These are phyloP conservation scores for Bipolaris cookei DNA, from an alignment of 2,329 filamentous ascomycete species.

Conservation along the genomic window DNA sequence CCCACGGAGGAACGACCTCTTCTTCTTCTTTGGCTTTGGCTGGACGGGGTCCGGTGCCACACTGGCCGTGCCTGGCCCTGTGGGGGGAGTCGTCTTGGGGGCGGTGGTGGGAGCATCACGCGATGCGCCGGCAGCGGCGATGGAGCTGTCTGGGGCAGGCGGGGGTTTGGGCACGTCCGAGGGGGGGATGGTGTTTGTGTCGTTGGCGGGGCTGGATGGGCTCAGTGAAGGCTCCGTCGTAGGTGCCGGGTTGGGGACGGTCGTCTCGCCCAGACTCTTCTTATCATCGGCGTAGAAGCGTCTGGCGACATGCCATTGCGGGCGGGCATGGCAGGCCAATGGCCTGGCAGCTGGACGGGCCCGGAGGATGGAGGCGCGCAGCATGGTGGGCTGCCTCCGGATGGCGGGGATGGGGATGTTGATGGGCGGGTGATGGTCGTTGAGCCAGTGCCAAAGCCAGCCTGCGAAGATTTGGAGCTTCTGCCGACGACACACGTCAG, in stretches of 20 bases:
- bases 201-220: constrained; percentile 29
- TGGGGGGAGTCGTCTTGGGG: constrained; percentile 48
- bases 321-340: constrained; percentile 42
- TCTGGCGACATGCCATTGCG: constrained; percentile 50
- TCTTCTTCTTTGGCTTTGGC: constrained; percentile 65
- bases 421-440: constrained; percentile 18
- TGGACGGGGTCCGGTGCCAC: constrained; percentile 50
- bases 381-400: constrained; percentile 58
- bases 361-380: constrained; percentile 61
- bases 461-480: constrained; percentile 26
- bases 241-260: constrained; percentile 45
- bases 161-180: constrained; percentile 57
- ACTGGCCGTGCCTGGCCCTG: constrained; percentile 52
- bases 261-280: constrained; percentile 51
- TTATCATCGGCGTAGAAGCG: constrained; percentile 59
- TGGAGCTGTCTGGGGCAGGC: constrained; percentile 51
- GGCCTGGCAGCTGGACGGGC: constrained; percentile 53
- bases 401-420: constrained; percentile 30
- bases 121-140: constrained; percentile 37
- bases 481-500: constrained; percentile 16
- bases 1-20: constrained; percentile 71
- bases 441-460: constrained; percentile 13
- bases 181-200: constrained; percentile 54
- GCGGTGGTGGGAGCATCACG: constrained; percentile 41
- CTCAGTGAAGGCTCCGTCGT: constrained; percentile 13